phyloP scores from a whole-genome alignment of 768 basidiomycete genomes.

The Russula sp. region DNA sequence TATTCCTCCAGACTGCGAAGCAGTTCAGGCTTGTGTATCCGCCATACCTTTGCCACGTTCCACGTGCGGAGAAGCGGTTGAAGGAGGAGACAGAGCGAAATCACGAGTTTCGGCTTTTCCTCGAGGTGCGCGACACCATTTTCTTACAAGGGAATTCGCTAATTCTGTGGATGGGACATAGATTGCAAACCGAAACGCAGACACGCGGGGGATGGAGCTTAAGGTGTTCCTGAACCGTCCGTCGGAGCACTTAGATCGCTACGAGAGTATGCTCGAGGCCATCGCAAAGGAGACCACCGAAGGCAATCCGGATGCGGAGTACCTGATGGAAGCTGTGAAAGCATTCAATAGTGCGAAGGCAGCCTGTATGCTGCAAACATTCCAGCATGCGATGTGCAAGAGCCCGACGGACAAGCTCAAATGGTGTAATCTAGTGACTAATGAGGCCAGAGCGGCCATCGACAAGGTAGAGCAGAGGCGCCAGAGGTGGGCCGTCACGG shows the following conservation, averaged over 20 bases:
- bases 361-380: conserved; percentile 77
- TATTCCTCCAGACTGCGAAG: conserved; percentile 79
- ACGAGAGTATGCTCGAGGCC: conserved; percentile 79
- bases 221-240: conserved; percentile 76
- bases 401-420: conserved; percentile 77
- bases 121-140: conserved; percentile 52
- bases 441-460: conserved; percentile 53
- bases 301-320: conserved; percentile 78
- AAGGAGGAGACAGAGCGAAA: conserved; percentile 83
- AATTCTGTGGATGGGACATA: conserved; percentile 9
- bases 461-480: conserved; percentile 73
- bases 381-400: conserved; percentile 84
- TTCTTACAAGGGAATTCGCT: not conserved
- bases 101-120: conserved; percentile 70
- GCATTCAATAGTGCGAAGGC: conserved; percentile 78
- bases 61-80: conserved; percentile 76
- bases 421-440: conserved; percentile 81
- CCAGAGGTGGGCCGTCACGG: conserved; percentile 58
- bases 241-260: conserved; percentile 74
- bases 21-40: conserved; percentile 87
- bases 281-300: conserved; percentile 75
- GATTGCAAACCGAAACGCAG: conserved; percentile 44
- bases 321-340: conserved; percentile 72
- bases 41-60: conserved; percentile 75
- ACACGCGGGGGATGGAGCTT: conserved; percentile 54